phyloP scores from a whole-genome alignment of 176 grass and related monocot species.

The Triticum timopheevii region DNA sequence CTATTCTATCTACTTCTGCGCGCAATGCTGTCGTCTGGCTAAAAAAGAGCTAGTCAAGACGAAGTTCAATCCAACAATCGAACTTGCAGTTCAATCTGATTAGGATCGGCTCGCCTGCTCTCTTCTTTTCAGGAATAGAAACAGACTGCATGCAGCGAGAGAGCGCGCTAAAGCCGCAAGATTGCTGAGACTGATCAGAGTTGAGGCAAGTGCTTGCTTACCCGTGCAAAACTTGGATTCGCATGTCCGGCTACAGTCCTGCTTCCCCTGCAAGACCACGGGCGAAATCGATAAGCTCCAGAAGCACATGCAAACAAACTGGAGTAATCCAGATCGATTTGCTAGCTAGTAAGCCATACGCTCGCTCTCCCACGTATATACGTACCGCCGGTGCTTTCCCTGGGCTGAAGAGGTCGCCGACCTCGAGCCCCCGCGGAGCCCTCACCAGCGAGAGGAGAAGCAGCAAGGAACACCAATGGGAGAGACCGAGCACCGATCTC shows the following conservation, averaged over 20 bases:
- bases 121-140: background rate
- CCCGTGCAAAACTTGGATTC: conserved; percentile 61
- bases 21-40: background rate
- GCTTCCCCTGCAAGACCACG: conserved; percentile 41
- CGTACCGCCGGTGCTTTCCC: conserved; percentile 38
- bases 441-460: conserved; percentile 36
- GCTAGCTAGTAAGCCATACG: background rate
- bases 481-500: conserved; percentile 22
- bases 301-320: background rate
- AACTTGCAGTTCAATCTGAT: background rate
- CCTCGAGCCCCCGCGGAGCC: conserved; percentile 28
- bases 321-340: background rate
- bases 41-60: background rate
- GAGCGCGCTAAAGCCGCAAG: background rate
- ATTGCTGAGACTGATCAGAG: background rate
- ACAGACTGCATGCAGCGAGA: background rate
- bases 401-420: conserved; percentile 38
- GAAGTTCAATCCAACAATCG: too few relatives aligned
- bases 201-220: conserved; percentile 23
- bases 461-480: conserved; percentile 11
- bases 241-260: conserved; percentile 75
- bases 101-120: background rate
- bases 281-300: conserved; percentile 2
- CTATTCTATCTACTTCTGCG: background rate
- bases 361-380: background rate